Conservation (phyloP, 495 filamentous ascomycete genomes). For the Umbilicaria muhlenbergii region DNA sequence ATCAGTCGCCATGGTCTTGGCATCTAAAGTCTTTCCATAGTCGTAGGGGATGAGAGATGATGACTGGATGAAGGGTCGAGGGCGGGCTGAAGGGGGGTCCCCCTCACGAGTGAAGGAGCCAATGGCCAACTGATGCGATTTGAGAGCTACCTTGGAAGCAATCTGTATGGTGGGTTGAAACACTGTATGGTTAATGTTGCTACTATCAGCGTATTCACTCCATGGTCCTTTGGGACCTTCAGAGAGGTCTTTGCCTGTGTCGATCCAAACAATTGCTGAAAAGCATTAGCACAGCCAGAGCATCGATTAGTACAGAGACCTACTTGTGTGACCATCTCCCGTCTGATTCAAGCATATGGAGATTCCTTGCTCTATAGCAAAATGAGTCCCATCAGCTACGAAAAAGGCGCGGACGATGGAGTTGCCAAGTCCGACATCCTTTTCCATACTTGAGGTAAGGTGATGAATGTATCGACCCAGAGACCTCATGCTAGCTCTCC, state of each 20-base stretch:
- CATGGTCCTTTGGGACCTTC: slow-evolving; percentile 10
- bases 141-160: not conserved
- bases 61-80: too few relatives aligned
- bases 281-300: too few relatives aligned
- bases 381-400: slow-evolving; percentile 7
- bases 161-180: slow-evolving; percentile 1
- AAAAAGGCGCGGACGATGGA: slow-evolving; percentile 14
- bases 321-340: too few relatives aligned
- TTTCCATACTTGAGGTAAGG: not conserved
- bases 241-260: slow-evolving; percentile 9
- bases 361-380: slow-evolving; percentile 16
- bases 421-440: too few relatives aligned
- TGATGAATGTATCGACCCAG: slow-evolving; percentile 6
- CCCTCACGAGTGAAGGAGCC: too few relatives aligned
- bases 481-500: not conserved
- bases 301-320: too few relatives aligned
- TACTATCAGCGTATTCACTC: not conserved
- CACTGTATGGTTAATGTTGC: not conserved
- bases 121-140: too few relatives aligned
- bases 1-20: slow-evolving; percentile 4
- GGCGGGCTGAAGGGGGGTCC: too few relatives aligned
- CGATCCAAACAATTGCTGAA: slow-evolving; percentile 8
- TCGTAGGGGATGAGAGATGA: slow-evolving; percentile 6
- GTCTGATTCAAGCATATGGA: slow-evolving; percentile 10
- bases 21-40: slow-evolving; percentile 10